Evolutionary conservation across 1,284 basidiomycete species (phyloP), one percentile per base, ranked within the genome.

Genomic region (Apiotrichum laibachii): DNA sequence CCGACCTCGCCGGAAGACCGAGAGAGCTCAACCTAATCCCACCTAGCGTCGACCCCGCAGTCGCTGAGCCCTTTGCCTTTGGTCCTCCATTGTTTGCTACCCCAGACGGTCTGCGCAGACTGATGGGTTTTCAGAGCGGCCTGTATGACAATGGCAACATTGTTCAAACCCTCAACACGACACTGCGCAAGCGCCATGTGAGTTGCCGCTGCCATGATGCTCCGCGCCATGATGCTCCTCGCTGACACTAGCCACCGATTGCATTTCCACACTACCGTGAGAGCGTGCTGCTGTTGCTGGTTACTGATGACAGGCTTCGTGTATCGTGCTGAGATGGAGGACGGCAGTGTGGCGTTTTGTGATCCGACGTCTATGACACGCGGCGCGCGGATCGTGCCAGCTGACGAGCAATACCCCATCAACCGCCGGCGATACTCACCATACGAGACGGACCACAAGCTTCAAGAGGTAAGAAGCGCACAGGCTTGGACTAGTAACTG

Each of bases 251-350:
- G n/a, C n/a, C n/a, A 16, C 12, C 11, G 11, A 37, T 37, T 37
- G 37, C 35, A 11, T 54, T 53, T 7, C 60, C 60, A 2, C 52
- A 57, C 35, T 61, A 61, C 35, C 48, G 56, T 59, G n/a, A 46
- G 57, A 26, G 18, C 18, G 10, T 22, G 19, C 11, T 21, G 12
- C 16, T 15, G 19, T 3, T 21, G 1, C 10, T 35, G 19, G 19
- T 21, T 21, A 22, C 18, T 34, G 22, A 19, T 19, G 2, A n/a
- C 40, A 58, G 57, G 57, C 9, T 19, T 54, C 6, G 48, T 58
- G 2, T 58, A 53, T 46, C 43, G 19, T 11, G 40, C 43, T 21
- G n/a, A 46, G 2, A 22, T 34, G 9, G 4, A 22, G 0, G 18
- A 52, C 33, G 50, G 50, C 6, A 22, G 18, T n/a, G 18, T 34